These are phyloP conservation scores for Trematosphaeria pertusa DNA, from an alignment of 2,329 filamentous ascomycete species.

Conservation along the genomic window DNA sequence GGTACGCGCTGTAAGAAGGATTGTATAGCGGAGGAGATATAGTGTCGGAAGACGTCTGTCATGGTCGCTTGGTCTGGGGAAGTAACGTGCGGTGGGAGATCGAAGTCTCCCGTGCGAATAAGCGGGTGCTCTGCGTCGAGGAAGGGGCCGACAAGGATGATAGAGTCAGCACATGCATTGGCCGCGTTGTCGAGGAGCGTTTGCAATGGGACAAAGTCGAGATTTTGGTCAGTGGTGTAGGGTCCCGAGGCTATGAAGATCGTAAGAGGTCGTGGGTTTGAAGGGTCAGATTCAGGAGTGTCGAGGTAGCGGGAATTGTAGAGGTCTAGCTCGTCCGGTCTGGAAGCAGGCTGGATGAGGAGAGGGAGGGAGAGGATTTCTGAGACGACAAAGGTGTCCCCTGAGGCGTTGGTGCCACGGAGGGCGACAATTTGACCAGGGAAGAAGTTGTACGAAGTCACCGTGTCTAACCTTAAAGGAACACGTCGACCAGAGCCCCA, in stretches of 20 bases:
- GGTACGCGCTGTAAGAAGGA: constrained; percentile 75
- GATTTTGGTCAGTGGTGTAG: constrained; percentile 90
- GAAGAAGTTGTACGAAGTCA: constrained; percentile 82
- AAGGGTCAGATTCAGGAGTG: constrained; percentile 61
- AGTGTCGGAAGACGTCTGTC: constrained; percentile 80
- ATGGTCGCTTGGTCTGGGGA: constrained; percentile 78
- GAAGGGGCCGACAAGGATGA: constrained; percentile 87
- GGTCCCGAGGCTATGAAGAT: constrained; percentile 83
- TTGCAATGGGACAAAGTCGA: constrained; percentile 87
- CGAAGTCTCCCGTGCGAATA: constrained; percentile 65
- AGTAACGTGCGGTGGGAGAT: constrained; percentile 50
- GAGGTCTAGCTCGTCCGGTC: constrained; percentile 67
- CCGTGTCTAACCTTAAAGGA: constrained; percentile 74
- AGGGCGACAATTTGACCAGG: constrained; percentile 93
- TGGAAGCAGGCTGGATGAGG: constrained; percentile 75
- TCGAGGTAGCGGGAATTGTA: constrained; percentile 74
- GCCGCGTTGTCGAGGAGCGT: constrained; percentile 80
- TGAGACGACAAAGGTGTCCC: constrained; percentile 79
- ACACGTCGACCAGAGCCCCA: constrained; percentile 84
- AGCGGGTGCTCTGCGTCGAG: constrained; percentile 90
- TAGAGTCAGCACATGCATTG: constrained; percentile 75
- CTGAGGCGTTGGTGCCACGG: constrained; percentile 84
- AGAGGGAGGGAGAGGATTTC: constrained; percentile 79
- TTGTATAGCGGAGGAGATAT: constrained; percentile 77
- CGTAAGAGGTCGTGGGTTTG: constrained; percentile 68